Conservation (phyloP, 2,329 filamentous ascomycete genomes). For the Paraphaeosphaeria sporulosa region DNA sequence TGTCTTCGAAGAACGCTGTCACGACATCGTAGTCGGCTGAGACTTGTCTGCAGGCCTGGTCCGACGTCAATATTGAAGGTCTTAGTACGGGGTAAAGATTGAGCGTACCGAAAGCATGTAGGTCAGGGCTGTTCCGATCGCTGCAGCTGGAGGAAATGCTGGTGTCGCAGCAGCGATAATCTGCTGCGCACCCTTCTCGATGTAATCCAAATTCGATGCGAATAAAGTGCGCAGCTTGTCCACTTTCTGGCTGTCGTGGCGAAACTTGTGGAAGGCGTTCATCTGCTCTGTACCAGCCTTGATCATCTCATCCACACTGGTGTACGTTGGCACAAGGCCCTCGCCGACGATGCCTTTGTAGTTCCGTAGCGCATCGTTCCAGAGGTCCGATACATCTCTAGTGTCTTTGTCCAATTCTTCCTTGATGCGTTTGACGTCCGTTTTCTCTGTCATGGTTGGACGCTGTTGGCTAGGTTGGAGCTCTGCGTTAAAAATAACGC, state of each 20-base stretch:
- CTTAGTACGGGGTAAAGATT: too few relatives aligned
- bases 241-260: slow-evolving; percentile 4
- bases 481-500: not conserved
- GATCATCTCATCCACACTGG: slow-evolving; percentile 9
- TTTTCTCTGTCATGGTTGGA: not conserved
- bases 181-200: slow-evolving; percentile 9
- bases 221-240: slow-evolving; percentile 10
- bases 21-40: slow-evolving; percentile 11
- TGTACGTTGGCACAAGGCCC: slow-evolving; percentile 5
- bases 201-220: not conserved
- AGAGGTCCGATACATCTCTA: slow-evolving; percentile 4
- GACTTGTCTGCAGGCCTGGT: slow-evolving; percentile 8
- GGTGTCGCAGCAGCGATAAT: slow-evolving; percentile 5
- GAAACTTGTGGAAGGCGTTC: slow-evolving; percentile 11
- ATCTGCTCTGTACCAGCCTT: slow-evolving; percentile 10
- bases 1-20: slow-evolving; percentile 11
- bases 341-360: slow-evolving; percentile 9
- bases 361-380: slow-evolving; percentile 9
- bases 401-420: slow-evolving; percentile 10
- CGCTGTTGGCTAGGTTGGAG: not conserved
- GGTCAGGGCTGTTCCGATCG: slow-evolving; percentile 8
- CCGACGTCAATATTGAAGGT: not conserved
- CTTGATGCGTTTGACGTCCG: slow-evolving; percentile 5
- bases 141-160: slow-evolving; percentile 6
- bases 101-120: slow-evolving; percentile 7